Percentiles rank a stretch among this genome's conserved stretches.
These are phyloP conservation scores for Taiozyma sp. DNA, from an alignment of 1,139 yeast species.

Conservation along the genomic window DNA sequence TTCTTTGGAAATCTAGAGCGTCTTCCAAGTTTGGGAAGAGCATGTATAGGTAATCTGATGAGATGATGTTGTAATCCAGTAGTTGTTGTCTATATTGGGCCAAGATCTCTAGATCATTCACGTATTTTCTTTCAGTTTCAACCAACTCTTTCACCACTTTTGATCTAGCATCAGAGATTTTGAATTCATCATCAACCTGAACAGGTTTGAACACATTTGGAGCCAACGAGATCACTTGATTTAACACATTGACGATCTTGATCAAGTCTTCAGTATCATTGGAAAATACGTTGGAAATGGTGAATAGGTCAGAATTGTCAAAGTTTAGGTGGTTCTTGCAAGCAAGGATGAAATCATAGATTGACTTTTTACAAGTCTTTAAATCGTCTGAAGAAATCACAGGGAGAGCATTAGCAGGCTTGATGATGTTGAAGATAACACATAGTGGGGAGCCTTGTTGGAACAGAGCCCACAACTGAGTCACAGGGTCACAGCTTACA, in stretches of 20 bases:
- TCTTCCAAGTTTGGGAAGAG: slow-evolving; percentile 85
- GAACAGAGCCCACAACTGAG: slow-evolving; percentile 82
- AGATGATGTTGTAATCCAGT: slow-evolving; percentile 57
- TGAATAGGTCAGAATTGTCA: slow-evolving; percentile 79
- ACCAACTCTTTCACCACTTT: slow-evolving; percentile 82
- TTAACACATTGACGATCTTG: slow-evolving; percentile 69
- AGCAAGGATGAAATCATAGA: slow-evolving; percentile 85
- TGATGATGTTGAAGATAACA: slow-evolving; percentile 62
- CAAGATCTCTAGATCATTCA: slow-evolving; percentile 80
- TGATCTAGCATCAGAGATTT: slow-evolving; percentile 49
- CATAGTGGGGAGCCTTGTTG: slow-evolving; percentile 94
- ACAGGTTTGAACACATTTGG: slow-evolving; percentile 32
- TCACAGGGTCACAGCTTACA: slow-evolving; percentile 82
- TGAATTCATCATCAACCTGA: slow-evolving; percentile 26
- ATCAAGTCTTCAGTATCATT: slow-evolving; percentile 77
- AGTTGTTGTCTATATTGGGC: slow-evolving; percentile 66
- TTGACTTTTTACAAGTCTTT: slow-evolving; percentile 82
- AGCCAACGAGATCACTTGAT: slow-evolving; percentile 50
- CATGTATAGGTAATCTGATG: slow-evolving; percentile 76
- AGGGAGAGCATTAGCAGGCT: slow-evolving; percentile 37
- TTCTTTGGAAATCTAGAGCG: slow-evolving; percentile 87
- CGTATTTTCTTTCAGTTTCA: slow-evolving; percentile 88
- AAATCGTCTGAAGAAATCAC: slow-evolving; percentile 72
- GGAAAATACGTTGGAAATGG: slow-evolving; percentile 85
- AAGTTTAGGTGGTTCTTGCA: slow-evolving; percentile 74